These are phyloP conservation scores for Aureobasidium sp. DNA, from an alignment of 2,329 filamentous ascomycete genomes.

Conservation along the genomic window DNA sequence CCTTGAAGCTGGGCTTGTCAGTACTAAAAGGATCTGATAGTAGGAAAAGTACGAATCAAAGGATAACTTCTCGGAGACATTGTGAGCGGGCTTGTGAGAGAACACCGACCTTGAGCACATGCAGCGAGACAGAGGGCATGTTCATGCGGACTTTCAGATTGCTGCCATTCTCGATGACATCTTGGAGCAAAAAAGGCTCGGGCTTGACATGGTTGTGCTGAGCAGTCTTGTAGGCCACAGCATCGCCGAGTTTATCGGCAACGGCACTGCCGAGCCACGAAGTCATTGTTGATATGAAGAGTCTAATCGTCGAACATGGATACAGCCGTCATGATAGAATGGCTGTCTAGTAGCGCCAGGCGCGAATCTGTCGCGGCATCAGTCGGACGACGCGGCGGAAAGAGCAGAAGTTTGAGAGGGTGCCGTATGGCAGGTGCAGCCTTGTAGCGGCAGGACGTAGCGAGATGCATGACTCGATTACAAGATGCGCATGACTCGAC, in stretches of 20 bases:
- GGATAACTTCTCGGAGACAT: background rate
- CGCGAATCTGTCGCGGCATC: slow-evolving; percentile 4
- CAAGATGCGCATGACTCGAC: too few relatives aligned
- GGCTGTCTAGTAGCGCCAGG: background rate
- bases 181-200: slow-evolving; percentile 18
- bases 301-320: background rate
- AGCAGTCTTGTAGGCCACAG: slow-evolving; percentile 22
- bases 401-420: background rate
- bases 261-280: slow-evolving; percentile 26
- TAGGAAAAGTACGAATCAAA: background rate
- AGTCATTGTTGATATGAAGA: slow-evolving; percentile 1
- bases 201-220: slow-evolving; percentile 19
- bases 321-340: background rate
- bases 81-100: too few relatives aligned
- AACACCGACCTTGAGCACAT: background rate
- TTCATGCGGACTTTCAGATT: slow-evolving; percentile 24
- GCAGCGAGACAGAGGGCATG: slow-evolving; percentile 21
- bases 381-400: background rate
- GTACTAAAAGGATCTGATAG: background rate
- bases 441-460: background rate
- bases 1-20: slow-evolving; percentile 14
- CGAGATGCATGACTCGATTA: background rate
- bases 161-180: slow-evolving; percentile 24
- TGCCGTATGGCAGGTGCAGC: background rate
- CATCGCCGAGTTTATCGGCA: slow-evolving; percentile 22